Conservation (phyloP, 2,329 filamentous ascomycete genomes). For the Alternaria burnsii region DNA sequence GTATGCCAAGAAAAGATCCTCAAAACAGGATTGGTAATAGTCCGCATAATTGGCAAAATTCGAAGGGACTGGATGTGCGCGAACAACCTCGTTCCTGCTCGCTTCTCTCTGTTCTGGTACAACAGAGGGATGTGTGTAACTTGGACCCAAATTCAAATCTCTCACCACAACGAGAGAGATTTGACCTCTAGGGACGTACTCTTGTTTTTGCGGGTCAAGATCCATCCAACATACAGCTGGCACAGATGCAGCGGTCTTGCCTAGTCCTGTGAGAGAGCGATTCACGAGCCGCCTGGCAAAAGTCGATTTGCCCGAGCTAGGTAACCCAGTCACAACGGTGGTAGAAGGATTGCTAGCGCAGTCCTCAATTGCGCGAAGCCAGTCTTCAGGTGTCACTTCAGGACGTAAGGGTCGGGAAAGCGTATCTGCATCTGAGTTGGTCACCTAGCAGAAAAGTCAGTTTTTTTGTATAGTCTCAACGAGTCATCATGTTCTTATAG, state of each 20-base stretch:
- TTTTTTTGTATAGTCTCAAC: background rate
- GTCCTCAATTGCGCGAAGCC: conserved; percentile 54
- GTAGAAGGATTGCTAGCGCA: conserved; percentile 47
- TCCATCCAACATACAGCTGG: conserved; percentile 70
- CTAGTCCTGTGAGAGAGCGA: conserved; percentile 65
- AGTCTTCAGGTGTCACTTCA: conserved; percentile 68
- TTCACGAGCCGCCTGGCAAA: conserved; percentile 74
- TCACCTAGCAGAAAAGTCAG: conserved; percentile 29
- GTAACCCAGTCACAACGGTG: conserved; percentile 73
- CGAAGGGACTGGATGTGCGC: conserved; percentile 72
- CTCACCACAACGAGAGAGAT: conserved; percentile 71
- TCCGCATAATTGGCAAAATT: conserved; percentile 72
- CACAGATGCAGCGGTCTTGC: conserved; percentile 34
- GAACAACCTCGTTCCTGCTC: conserved; percentile 56
- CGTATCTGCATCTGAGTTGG: conserved; percentile 37
- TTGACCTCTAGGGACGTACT: conserved; percentile 74
- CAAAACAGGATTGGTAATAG: conserved; percentile 70
- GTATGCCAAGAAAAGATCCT: conserved; percentile 70
- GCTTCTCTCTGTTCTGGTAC: conserved; percentile 23
- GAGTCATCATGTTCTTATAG: background rate
- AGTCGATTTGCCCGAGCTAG: conserved; percentile 79
- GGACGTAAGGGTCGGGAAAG: conserved; percentile 40
- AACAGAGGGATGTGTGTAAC: conserved; percentile 68
- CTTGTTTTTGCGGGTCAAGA: conserved; percentile 79
- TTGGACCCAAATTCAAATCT: conserved; percentile 69